Conservation (phyloP, 2,329 filamentous ascomycete species). For the Alternaria hordeiaustralica region DNA sequence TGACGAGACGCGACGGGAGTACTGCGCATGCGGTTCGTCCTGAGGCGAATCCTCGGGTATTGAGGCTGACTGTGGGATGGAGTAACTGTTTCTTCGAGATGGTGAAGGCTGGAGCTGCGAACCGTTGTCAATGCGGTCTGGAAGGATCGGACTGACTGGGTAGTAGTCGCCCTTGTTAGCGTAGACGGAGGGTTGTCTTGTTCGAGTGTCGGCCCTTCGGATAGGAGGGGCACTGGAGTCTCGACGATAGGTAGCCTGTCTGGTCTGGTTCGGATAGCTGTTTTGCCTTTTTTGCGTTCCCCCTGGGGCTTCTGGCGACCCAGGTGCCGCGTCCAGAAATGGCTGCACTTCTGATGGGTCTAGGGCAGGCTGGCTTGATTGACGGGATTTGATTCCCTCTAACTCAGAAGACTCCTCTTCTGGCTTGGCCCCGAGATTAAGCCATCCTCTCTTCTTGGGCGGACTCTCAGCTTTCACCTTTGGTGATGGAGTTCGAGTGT, state of each 20-base stretch:
- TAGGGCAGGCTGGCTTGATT: constrained; percentile 7
- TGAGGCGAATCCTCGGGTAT: constrained; percentile 4
- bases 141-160: constrained; percentile 17
- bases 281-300: constrained; percentile 39
- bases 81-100: neutral
- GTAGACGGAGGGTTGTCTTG: neutral
- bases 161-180: constrained; percentile 21
- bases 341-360: constrained; percentile 13
- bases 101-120: constrained; percentile 6
- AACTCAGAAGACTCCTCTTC: constrained; percentile 9
- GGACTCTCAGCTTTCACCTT: constrained; percentile 4
- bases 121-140: constrained; percentile 12
- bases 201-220: constrained; percentile 11
- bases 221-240: neutral
- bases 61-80: constrained; percentile 16
- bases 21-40: neutral
- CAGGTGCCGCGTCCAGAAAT: constrained; percentile 32
- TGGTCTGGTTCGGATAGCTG: constrained; percentile 17
- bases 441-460: constrained; percentile 17
- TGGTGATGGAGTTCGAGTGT: constrained; percentile 21
- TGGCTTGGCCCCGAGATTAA: constrained; percentile 12
- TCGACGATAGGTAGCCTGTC: constrained; percentile 5
- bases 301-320: constrained; percentile 30
- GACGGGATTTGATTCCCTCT: neutral
- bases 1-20: neutral